Base-by-base conservation (phyloP, 2,329 filamentous ascomycete species). In the Coniochaeta sp. region DNA sequence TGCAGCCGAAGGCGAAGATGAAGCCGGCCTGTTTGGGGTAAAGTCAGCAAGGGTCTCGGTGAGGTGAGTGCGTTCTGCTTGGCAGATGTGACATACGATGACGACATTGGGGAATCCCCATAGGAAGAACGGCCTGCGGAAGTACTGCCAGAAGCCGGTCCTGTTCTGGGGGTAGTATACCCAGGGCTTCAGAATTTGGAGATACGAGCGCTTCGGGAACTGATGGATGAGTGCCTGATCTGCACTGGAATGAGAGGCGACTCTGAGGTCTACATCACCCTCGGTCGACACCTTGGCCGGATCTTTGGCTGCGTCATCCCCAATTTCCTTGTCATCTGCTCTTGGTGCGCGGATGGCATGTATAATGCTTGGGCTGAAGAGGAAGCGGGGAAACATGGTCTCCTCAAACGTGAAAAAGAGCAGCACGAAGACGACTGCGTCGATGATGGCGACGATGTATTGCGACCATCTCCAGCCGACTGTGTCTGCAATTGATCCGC, bases 1-100 rank as follows among this genome's bases (percentile, higher is more conserved):
- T 76, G 59, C 72, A 72, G 12, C 74, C 74, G 55, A 77, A 74
- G 0, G 73, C 73, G 55, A 75, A 75, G 61, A 74, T 75, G 4
- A 74, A 69, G 9, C 74, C 72, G 4, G 72, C 68, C 7, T 75
- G 66, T 32, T 56, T 3, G 22, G n/a, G 22, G 12, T 4, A 16
- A n/a, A 28, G 47, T 26, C 47, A 52, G 22, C 16, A 26, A 52
- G 19, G n/a, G n/a, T n/a, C n/a, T n/a, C n/a, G n/a, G n/a, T n/a
- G n/a, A n/a, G n/a, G n/a, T n/a, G n/a, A n/a, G n/a, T n/a, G n/a
- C n/a, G n/a, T n/a, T n/a, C n/a, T n/a, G n/a, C n/a, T n/a, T n/a
- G n/a, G n/a, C 10, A 36, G 34, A 12, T 7, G 34, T 34, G n/a
- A 17, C 50, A 57, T 40, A 36, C 44, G n/a, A 59, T 59, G 32